Evolutionary conservation across 2,329 filamentous ascomycete species (phyloP).

Genomic region (Microdochium bolleyi): DNA sequence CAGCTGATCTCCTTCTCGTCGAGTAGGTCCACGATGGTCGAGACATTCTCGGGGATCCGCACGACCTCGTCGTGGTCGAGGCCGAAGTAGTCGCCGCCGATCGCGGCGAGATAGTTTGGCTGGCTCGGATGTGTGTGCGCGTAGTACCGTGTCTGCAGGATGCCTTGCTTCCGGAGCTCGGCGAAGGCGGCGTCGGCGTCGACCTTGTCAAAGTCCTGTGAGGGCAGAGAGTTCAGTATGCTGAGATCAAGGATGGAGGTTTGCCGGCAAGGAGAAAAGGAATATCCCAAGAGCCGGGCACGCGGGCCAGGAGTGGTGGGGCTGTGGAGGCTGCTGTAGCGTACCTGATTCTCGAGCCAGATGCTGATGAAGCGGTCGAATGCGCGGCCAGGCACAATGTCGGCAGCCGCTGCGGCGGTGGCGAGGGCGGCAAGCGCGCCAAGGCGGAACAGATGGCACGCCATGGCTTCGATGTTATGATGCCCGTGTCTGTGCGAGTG

Average conservation of each 20-base stretch:
- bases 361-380: slow-evolving; percentile 35
- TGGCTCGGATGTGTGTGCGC: slow-evolving; percentile 36
- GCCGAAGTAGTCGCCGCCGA: slow-evolving; percentile 39
- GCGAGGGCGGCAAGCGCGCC: slow-evolving; percentile 6
- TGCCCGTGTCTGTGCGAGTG: neutral
- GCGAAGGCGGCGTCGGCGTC: slow-evolving; percentile 27
- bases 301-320: neutral
- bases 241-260: neutral
- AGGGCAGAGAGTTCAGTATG: too few relatives aligned
- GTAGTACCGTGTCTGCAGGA: slow-evolving; percentile 34
- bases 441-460: slow-evolving; percentile 5
- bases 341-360: slow-evolving; percentile 35
- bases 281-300: too few relatives aligned
- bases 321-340: slow-evolving; percentile 3
- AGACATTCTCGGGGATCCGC: slow-evolving; percentile 33
- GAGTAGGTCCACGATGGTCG: slow-evolving; percentile 36
- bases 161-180: slow-evolving; percentile 32
- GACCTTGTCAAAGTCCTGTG: slow-evolving; percentile 34
- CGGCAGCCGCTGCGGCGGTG: slow-evolving; percentile 8
- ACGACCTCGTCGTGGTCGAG: slow-evolving; percentile 35
- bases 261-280: neutral
- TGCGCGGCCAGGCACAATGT: slow-evolving; percentile 23
- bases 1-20: slow-evolving; percentile 30
- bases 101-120: slow-evolving; percentile 38
- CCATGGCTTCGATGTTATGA: neutral